Evolutionary conservation across 306 rosid genomes (phyloP), one percentile per base, ranked within the genome.

Genomic region (Prunus fruticosa): DNA sequence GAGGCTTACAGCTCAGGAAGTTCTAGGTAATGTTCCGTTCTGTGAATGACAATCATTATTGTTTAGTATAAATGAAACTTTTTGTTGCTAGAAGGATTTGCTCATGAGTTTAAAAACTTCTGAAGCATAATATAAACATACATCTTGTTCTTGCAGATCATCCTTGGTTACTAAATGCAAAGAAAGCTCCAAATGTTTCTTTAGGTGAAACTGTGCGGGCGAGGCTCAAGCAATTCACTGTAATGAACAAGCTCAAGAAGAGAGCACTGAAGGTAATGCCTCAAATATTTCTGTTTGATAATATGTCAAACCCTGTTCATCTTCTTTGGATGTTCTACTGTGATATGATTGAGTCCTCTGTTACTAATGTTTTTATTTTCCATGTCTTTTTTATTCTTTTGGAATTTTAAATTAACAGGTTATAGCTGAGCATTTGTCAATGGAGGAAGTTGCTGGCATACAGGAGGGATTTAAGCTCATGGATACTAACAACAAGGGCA

Each of bases 191-290:
- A n/a, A 88, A 95, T 84, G 92, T 95, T 76, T 91, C 97, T 9
- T 84, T 95, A 45, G 99, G 98, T 79, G 98, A 96, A 87, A 88
- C 96, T 54, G 99, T 96, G 34, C 91, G 76, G 78, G 96, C 99
- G 78, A 89, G 98, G 79, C 91, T 96, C 54, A 92, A 83, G 93
- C 99, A 96, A 79, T 96, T 96, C 79, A 88, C 99, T 74, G 88
- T 93, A 53, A 96, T 96, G 99, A 96, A 96, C 90, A 96, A 96
- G 89, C 97, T 96, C 72, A 92, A 96, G 99, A 96, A 92, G 86
- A 88, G 90, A 47, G 99, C 98, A 81, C 82, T 96, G 64, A 83
- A 93, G 99, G 99, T 96, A 92, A 79, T 80, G 65, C 73, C 73
- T 76, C 58, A 69, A 71, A 67, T n/a, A 45, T 73, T 60, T 77